Conservation (phyloP, 768 basidiomycete species). For the Kwoniella pini region DNA sequence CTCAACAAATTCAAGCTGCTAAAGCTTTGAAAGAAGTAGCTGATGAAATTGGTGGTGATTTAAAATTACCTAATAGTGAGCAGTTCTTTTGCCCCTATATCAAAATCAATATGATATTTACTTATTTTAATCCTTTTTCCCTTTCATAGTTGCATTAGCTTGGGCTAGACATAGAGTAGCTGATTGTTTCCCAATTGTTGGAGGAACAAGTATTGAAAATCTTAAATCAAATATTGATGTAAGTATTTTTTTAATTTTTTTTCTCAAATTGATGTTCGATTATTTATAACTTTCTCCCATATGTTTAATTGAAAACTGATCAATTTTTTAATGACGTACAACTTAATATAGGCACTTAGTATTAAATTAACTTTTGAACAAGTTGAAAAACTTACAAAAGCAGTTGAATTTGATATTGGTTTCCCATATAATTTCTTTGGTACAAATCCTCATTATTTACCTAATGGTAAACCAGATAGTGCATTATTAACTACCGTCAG, state of each 20-base stretch:
- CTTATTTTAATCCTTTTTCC: too few relatives aligned
- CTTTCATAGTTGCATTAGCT: constrained; percentile 40
- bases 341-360: constrained; percentile 24
- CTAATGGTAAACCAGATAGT: constrained; percentile 13
- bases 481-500: constrained; percentile 13
- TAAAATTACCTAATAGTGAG: constrained; percentile 24
- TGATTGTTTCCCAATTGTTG: constrained; percentile 47
- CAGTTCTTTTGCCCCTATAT: not conserved
- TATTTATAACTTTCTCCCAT: not conserved
- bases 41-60: constrained; percentile 37
- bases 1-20: constrained; percentile 22
- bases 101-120: too few relatives aligned
- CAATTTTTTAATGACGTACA: not conserved
- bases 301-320: too few relatives aligned
- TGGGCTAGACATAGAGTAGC: constrained; percentile 38
- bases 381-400: constrained; percentile 41
- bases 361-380: constrained; percentile 40
- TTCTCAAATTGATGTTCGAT: not conserved
- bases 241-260: too few relatives aligned
- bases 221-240: constrained; percentile 32
- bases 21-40: constrained; percentile 42
- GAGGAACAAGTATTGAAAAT: constrained; percentile 42
- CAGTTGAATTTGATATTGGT: constrained; percentile 32
- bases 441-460: constrained; percentile 18
- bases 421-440: constrained; percentile 27